Percentiles rank a stretch among this genome's conserved stretches.
Conservation (phyloP, 2,329 filamentous ascomycete species). For the Catunica adiposa region DNA sequence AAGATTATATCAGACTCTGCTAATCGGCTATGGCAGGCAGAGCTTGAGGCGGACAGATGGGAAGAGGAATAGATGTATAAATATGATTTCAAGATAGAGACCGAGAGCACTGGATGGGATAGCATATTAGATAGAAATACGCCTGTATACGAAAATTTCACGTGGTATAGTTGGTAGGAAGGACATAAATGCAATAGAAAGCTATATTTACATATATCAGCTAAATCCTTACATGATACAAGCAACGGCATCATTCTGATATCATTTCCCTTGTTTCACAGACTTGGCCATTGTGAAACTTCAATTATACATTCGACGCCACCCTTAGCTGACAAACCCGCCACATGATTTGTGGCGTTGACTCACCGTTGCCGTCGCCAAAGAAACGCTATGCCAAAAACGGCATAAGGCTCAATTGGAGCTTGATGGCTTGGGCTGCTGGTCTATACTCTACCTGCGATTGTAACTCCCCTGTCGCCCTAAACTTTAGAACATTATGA, state of each 20-base stretch:
- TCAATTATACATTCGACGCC: no score
- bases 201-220: no score
- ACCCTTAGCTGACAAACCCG: not conserved
- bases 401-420: no score
- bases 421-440: no score
- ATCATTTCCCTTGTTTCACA: no score
- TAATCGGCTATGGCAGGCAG: slow-evolving; percentile 45
- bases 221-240: no score
- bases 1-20: slow-evolving; percentile 52
- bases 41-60: not conserved
- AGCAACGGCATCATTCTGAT: no score
- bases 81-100: not conserved
- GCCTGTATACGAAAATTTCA: no score
- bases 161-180: no score
- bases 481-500: not conserved
- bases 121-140: not conserved
- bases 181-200: no score
- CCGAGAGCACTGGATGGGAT: not conserved
- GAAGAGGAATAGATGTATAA: not conserved
- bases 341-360: not conserved
- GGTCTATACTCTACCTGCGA: no score
- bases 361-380: not conserved
- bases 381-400: not conserved
- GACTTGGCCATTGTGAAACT: no score
- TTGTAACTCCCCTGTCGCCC: not conserved